Conservation (phyloP, 1,284 basidiomycete genomes). For the Tetrapyrgos nigripes region DNA sequence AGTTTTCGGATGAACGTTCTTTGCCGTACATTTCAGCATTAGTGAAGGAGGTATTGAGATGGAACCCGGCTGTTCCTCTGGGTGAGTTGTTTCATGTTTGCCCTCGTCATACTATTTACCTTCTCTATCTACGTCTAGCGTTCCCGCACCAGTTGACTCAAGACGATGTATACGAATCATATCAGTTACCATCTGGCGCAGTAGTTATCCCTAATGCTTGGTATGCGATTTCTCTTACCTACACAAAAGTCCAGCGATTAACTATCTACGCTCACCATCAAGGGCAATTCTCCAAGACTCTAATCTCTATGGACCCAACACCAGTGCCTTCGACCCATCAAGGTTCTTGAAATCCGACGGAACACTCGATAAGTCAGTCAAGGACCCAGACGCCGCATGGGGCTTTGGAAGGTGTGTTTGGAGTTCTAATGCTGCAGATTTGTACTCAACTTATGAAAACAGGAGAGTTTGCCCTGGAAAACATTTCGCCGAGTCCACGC, state of each 20-base stretch:
- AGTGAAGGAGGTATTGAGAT: constrained; percentile 19
- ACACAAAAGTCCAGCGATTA: too few species aligned
- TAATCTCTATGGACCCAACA: constrained; percentile 17
- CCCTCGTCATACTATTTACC: background rate
- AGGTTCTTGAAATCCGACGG: constrained; percentile 22
- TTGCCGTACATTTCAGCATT: constrained; percentile 18
- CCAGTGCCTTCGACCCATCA: constrained; percentile 24
- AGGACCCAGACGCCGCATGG: constrained; percentile 15
- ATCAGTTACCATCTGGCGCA: constrained; percentile 19
- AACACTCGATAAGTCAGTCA: constrained; percentile 7
- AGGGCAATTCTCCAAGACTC: constrained; percentile 27
- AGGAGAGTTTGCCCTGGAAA: constrained; percentile 17
- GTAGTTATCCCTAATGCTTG: constrained; percentile 19
- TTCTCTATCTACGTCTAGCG: constrained; percentile 3
- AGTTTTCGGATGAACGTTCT: constrained; percentile 16
- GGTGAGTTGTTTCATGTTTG: constrained; percentile 6
- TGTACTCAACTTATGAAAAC: constrained; percentile 18
- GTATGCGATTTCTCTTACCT: background rate
- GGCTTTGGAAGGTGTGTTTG: constrained; percentile 20
- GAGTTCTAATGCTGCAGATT: constrained; percentile 15
- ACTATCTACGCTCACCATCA: background rate
- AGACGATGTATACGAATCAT: constrained; percentile 19
- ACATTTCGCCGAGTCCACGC: constrained; percentile 1
- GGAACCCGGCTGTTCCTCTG: constrained; percentile 20
- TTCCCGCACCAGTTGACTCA: constrained; percentile 16